phyloP scores from a whole-genome alignment of 176 grass and related monocot species.

The Musa schizocarpa region DNA sequence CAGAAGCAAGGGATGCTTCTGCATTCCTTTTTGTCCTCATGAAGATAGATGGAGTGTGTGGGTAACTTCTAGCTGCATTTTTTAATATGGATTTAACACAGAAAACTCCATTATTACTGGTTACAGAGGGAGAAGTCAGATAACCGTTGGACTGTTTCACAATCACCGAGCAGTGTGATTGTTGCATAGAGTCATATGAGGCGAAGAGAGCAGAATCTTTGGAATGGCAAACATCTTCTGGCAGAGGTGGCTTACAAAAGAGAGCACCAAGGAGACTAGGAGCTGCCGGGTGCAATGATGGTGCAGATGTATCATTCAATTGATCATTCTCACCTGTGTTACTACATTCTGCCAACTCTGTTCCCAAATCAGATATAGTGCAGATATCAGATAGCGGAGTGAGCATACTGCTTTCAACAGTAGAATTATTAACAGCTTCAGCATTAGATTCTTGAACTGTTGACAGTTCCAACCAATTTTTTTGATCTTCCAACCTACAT shows the following conservation, averaged over 20 bases:
- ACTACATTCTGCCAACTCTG: neutral
- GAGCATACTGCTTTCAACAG: constrained; percentile 22
- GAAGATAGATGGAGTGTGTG: constrained; percentile 70
- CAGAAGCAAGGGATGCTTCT: constrained; percentile 29
- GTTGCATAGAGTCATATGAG: constrained; percentile 17
- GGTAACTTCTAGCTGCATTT: constrained; percentile 72
- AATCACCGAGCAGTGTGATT: constrained; percentile 17
- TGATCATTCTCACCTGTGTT: constrained; percentile 30
- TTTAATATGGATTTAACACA: constrained; percentile 68
- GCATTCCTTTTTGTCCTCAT: constrained; percentile 62
- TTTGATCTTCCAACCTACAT: constrained; percentile 28
- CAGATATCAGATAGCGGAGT: constrained; percentile 7
- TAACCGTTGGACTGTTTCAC: constrained; percentile 22
- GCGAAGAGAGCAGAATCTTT: constrained; percentile 25
- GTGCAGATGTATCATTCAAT: constrained; percentile 14
- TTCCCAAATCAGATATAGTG: constrained; percentile 13
- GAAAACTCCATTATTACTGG: constrained; percentile 24
- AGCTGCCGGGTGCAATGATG: constrained; percentile 20
- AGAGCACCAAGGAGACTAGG: constrained; percentile 50
- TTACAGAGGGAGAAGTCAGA: constrained; percentile 26
- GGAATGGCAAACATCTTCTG: constrained; percentile 33
- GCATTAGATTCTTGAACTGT: constrained; percentile 18
- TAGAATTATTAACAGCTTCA: constrained; percentile 22
- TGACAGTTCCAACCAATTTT: constrained; percentile 24
- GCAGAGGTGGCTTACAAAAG: constrained; percentile 52